Conservation (phyloP, 2,329 filamentous ascomycete genomes). For the Colletotrichum sansevieriae region DNA sequence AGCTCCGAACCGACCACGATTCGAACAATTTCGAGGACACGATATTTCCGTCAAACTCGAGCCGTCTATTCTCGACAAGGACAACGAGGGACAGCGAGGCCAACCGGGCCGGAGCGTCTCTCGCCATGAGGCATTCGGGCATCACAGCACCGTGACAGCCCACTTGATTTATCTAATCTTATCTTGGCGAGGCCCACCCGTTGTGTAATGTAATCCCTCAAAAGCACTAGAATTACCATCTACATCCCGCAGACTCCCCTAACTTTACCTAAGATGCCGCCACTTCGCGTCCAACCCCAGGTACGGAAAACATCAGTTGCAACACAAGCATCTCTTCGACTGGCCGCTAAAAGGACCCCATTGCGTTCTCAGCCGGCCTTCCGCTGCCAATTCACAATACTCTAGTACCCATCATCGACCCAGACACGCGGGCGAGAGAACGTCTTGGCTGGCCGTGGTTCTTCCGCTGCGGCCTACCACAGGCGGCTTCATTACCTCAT, state of each 20-base stretch:
- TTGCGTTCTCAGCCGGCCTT: background rate
- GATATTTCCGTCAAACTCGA: background rate
- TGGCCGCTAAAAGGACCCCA: background rate
- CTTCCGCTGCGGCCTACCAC: background rate
- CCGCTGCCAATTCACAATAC: too few relatives aligned
- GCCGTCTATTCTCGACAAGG: background rate
- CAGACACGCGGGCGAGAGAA: background rate
- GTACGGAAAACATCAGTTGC: background rate
- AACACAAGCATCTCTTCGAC: background rate
- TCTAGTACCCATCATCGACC: background rate
- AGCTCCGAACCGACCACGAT: conserved; percentile 21
- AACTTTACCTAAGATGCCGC: conserved; percentile 13
- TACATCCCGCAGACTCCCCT: conserved; percentile 15
- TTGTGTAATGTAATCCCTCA: conserved; percentile 28
- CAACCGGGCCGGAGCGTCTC: background rate
- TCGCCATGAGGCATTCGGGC: conserved; percentile 4
- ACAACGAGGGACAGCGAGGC: too few relatives aligned
- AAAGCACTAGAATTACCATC: conserved; percentile 21
- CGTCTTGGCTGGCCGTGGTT: conserved; percentile 4
- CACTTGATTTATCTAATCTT: conserved; percentile 37
- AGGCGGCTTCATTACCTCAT: background rate
- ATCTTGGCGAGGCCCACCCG: conserved; percentile 32
- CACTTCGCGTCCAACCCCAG: background rate
- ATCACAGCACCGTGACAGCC: background rate
- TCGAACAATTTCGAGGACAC: background rate